These are phyloP conservation scores for Lippia alba DNA, from an alignment of 305 asterid genomes.

Conservation along the genomic window DNA sequence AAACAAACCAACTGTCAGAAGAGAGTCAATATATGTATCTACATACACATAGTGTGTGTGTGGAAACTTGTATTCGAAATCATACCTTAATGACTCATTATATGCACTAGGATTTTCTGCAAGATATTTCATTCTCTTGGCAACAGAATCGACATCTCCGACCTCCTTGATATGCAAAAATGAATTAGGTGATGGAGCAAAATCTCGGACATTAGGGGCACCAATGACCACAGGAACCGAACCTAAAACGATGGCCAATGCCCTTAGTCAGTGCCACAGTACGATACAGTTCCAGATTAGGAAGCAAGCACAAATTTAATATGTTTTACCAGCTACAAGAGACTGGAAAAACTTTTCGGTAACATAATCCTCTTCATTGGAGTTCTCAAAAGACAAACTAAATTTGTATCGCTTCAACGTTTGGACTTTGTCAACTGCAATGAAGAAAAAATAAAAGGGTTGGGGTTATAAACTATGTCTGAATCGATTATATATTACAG, in stretches of 20 bases:
- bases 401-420: constrained; percentile 66
- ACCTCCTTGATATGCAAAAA: constrained; percentile 63
- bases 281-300: constrained; percentile 6
- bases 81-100: constrained; percentile 67
- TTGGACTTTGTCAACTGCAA: constrained; percentile 73
- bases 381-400: constrained; percentile 85
- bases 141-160: constrained; percentile 56
- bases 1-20: no score
- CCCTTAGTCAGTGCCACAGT: constrained; percentile 18
- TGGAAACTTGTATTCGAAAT: neutral
- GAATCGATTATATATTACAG: neutral
- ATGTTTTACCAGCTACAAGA: constrained; percentile 71
- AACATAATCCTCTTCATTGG: constrained; percentile 81
- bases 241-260: constrained; percentile 43
- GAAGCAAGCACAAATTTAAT: neutral
- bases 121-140: constrained; percentile 68
- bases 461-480: neutral
- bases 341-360: constrained; percentile 82
- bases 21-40: no score
- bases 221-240: constrained; percentile 79
- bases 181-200: constrained; percentile 66
- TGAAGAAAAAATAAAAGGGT: neutral
- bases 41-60: no score
- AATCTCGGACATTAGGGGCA: constrained; percentile 80
- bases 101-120: constrained; percentile 64